Base-by-base conservation (phyloP, 2,329 filamentous ascomycete genomes). In the Penicillium sp. region DNA sequence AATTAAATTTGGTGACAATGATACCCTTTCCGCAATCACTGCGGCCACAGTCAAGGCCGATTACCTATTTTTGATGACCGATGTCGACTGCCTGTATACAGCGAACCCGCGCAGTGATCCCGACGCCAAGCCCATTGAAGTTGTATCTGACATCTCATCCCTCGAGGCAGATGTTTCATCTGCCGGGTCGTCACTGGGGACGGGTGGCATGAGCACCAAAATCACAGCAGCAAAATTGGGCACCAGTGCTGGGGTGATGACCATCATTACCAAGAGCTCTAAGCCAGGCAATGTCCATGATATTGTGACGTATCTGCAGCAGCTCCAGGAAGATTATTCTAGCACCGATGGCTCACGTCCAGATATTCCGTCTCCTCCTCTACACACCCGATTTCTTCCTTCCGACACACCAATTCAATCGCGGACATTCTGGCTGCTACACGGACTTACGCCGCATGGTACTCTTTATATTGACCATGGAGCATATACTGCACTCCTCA, bases 1-100 rank as follows among this genome's bases (percentile, higher is more conserved):
- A 75, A 98, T 98, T 69, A 96, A 96, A 72, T 98, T 98, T 60
- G 92, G 92, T 51, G 92, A 98, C 72, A 98, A 98, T 56, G 92
- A 98, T 65, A 98, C 92, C 1, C 73, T 98, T 31, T 95, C 88
- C 9, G 92, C 92, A 40, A 95, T 98, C 53, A 95, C 92, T 0
- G 87, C 92, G 1, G 92, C 85, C 50, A 96, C 96, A 88, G 85
- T 96, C 13, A 87, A 95, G 56, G 92, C 92, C 34, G 89, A 98
- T 58, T 86, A 95, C 55, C 75, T 98, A 7, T 98, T 98, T 66
- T 75, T 98, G 47, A 96, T 98, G 92, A 98, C 92, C 1, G 92
- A 98, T 59, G 92, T 98, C 32, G 92, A 98, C 61, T 95, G 90
- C 60, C 73, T 98, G 9, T 98, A 98, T 64, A 88, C 94, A 65